A percentile compares a stretch with the other conserved stretches of the same genome.
Evolutionary conservation across 345 rosid genomes (phyloP).

Genomic region (Acer campestre): DNA sequence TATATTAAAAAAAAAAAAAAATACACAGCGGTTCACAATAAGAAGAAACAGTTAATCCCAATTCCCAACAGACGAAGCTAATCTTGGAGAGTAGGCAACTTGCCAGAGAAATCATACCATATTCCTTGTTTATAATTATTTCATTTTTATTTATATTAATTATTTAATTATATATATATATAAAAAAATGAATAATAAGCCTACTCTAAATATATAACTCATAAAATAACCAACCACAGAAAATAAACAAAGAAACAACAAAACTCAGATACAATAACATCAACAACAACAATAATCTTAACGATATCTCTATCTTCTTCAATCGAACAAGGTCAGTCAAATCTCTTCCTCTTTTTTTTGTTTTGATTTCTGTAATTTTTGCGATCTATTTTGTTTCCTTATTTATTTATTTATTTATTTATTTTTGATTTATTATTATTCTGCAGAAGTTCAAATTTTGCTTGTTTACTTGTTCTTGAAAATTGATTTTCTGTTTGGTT

Average conservation of each 20-base stretch:
- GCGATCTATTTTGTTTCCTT: background rate
- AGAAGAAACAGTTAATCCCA: constrained; percentile 26
- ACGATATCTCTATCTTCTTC: background rate
- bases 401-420: background rate
- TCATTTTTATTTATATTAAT: background rate
- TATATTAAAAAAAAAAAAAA: too few species aligned
- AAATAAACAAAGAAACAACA: background rate
- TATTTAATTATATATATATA: background rate
- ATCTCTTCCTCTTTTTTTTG: background rate
- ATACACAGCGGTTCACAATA: background rate
- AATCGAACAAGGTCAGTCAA: constrained; percentile 25
- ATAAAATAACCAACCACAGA: constrained; percentile 16
- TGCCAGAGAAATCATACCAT: constrained; percentile 14
- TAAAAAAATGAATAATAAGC: background rate
- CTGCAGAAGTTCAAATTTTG: constrained; percentile 10
- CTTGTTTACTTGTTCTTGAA: constrained; percentile 10
- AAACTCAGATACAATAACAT: constrained; percentile 3
- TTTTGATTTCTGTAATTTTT: background rate
- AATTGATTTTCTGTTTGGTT: constrained; percentile 42
- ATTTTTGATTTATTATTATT: background rate
- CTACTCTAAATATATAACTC: constrained; percentile 10
- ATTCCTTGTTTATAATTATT: background rate
- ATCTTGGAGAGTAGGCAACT: constrained; percentile 38
- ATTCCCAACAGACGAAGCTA: constrained; percentile 31
- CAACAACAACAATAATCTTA: background rate